Evolutionary conservation across 768 basidiomycete species (phyloP).

Genomic region (Hygrocybe coccinea): DNA sequence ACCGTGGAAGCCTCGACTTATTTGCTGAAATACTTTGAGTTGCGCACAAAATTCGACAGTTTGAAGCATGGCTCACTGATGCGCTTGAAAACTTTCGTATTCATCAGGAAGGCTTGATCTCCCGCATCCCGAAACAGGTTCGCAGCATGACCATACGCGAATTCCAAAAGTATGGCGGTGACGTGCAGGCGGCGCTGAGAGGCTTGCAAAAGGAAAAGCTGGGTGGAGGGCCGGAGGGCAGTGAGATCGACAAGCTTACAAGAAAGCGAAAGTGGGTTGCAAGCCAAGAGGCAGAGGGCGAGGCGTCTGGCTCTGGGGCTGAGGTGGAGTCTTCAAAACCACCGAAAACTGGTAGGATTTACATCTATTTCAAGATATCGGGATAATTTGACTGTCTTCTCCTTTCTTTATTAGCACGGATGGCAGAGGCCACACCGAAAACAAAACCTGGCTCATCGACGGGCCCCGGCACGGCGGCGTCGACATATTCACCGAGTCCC

Average conservation of each 20-base stretch:
- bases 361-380: not conserved
- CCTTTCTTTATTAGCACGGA: slow-evolving; percentile 34
- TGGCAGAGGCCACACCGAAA: slow-evolving; percentile 48
- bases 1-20: not conserved
- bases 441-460: slow-evolving; percentile 48
- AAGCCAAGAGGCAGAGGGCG: slow-evolving; percentile 49
- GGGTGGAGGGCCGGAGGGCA: slow-evolving; percentile 45
- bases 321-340: slow-evolving; percentile 35
- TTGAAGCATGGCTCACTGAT: slow-evolving; percentile 70
- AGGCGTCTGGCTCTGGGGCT: slow-evolving; percentile 30
- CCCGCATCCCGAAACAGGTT: slow-evolving; percentile 70
- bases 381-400: slow-evolving; percentile 5
- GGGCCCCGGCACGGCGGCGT: slow-evolving; percentile 42
- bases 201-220: slow-evolving; percentile 65
- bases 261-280: slow-evolving; percentile 77
- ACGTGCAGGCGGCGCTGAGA: slow-evolving; percentile 64
- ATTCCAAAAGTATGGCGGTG: slow-evolving; percentile 75
- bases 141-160: slow-evolving; percentile 69
- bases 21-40: slow-evolving; percentile 38
- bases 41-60: slow-evolving; percentile 66
- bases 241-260: slow-evolving; percentile 61
- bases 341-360: slow-evolving; percentile 53
- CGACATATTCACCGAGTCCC: slow-evolving; percentile 39
- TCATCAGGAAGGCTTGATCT: slow-evolving; percentile 70
- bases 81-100: slow-evolving; percentile 69